Conservation (phyloP, 345 rosid species). For the Salix exigua region DNA sequence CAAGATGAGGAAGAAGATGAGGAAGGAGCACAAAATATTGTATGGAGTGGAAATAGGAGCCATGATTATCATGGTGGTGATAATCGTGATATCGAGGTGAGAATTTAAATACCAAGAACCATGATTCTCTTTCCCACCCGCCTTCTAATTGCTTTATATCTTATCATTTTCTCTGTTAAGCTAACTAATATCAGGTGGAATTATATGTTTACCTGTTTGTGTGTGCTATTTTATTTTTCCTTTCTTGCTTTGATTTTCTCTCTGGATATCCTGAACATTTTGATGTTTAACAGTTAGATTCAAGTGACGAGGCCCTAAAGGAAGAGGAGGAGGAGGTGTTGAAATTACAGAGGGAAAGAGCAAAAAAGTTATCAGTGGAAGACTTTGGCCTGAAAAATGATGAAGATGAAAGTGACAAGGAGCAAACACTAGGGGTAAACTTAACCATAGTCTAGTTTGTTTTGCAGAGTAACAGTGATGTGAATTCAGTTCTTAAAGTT, state of each 20-base stretch:
- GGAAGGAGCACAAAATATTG: conserved; percentile 36
- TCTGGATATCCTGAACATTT: neutral
- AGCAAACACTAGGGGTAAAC: conserved; percentile 68
- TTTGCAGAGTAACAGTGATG: conserved; percentile 6
- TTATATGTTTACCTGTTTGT: neutral
- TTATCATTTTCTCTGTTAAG: neutral
- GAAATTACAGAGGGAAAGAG: conserved; percentile 46
- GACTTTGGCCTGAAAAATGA: conserved; percentile 71
- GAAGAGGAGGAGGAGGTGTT: conserved; percentile 67
- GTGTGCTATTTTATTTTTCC: neutral
- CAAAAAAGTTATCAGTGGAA: conserved; percentile 45
- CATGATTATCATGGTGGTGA: conserved; percentile 46
- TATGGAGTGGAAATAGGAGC: conserved; percentile 51
- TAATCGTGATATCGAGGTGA: conserved; percentile 57
- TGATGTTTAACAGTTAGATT: conserved; percentile 42
- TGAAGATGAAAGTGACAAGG: conserved; percentile 52
- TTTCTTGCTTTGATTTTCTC: neutral
- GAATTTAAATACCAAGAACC: conserved; percentile 3
- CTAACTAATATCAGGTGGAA: neutral
- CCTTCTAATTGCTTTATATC: neutral
- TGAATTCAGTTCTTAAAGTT: no score
- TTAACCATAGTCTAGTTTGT: conserved; percentile 11
- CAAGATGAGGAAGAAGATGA: conserved; percentile 51
- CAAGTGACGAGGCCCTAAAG: conserved; percentile 66
- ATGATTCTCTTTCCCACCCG: neutral